These are phyloP conservation scores for Globisporangium nagaii DNA, from an alignment of 352 stramenopile species.

Conservation along the genomic window DNA sequence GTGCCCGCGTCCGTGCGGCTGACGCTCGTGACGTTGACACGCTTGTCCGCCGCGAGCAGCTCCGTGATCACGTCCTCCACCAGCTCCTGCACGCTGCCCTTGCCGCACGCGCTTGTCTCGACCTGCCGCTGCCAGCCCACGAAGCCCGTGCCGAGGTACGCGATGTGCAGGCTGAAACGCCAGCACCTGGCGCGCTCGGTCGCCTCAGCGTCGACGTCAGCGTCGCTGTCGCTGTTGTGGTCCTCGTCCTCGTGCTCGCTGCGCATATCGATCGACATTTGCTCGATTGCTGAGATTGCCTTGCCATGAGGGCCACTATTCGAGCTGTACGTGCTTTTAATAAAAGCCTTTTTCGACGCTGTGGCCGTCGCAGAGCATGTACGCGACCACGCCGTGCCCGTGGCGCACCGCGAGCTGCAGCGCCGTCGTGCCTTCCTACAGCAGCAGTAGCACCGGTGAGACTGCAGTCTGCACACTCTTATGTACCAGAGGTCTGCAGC, in stretches of 20 bases:
- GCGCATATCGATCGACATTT: neutral
- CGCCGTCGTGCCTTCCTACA: slow-evolving; percentile 57
- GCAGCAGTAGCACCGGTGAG: neutral
- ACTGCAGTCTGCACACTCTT: neutral
- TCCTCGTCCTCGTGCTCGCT: neutral
- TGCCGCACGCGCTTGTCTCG: slow-evolving; percentile 37
- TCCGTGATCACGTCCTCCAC: slow-evolving; percentile 66
- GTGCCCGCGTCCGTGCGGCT: slow-evolving; percentile 82
- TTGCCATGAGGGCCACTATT: neutral
- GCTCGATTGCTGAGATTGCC: neutral
- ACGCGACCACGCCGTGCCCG: slow-evolving; percentile 48
- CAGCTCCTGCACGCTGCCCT: slow-evolving; percentile 73
- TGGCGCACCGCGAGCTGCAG: slow-evolving; percentile 63
- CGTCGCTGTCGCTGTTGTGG: neutral
- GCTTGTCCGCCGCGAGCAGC: slow-evolving; percentile 30
- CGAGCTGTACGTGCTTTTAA: slow-evolving; percentile 14
- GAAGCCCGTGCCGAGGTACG: slow-evolving; percentile 70
- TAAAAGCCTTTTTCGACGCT: slow-evolving; percentile 50
- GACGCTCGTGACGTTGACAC: slow-evolving; percentile 78
- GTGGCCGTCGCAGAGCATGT: slow-evolving; percentile 59
- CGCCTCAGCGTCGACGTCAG: neutral
- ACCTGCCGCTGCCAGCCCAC: slow-evolving; percentile 78
- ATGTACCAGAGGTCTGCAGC: no score
- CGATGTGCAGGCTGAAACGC: slow-evolving; percentile 69
- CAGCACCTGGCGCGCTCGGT: slow-evolving; percentile 11